Conservation (phyloP, 2,329 filamentous ascomycete species). For the Dothiorella sarmentorum region DNA sequence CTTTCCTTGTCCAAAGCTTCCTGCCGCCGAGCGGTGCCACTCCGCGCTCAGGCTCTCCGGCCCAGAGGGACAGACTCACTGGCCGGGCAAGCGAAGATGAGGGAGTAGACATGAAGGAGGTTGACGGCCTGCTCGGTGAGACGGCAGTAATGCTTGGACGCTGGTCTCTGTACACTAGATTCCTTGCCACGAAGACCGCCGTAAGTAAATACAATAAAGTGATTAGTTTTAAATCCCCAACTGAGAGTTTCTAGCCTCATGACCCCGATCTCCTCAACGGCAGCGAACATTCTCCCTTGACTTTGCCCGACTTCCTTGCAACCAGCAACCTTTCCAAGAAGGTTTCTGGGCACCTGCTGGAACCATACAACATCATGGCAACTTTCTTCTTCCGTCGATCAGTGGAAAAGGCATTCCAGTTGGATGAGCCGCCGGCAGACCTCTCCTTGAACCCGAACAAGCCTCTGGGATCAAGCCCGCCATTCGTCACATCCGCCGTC, state of each 20-base stretch:
- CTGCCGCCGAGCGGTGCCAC: constrained; percentile 64
- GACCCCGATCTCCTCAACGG: constrained; percentile 50
- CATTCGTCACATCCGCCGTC: constrained; percentile 90
- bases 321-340: constrained; percentile 81
- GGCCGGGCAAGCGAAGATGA: constrained; percentile 75
- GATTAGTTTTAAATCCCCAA: constrained; percentile 14
- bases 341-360: constrained; percentile 67
- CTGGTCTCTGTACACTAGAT: constrained; percentile 90
- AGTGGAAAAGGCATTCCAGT: constrained; percentile 94
- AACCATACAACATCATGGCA: constrained; percentile 86
- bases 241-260: constrained; percentile 23
- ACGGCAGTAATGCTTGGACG: constrained; percentile 87
- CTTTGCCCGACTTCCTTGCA: constrained; percentile 68
- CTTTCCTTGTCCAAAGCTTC: constrained; percentile 94
- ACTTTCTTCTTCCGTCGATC: constrained; percentile 96
- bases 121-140: constrained; percentile 83
- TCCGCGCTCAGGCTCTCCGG: constrained; percentile 73
- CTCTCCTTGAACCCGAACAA: constrained; percentile 72
- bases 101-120: constrained; percentile 91
- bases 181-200: constrained; percentile 80
- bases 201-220: constrained; percentile 48
- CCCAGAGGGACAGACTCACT: constrained; percentile 45
- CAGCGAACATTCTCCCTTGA: constrained; percentile 54
- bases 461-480: constrained; percentile 71
- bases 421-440: constrained; percentile 82